Percentiles rank a stretch among this genome's conserved stretches.
These are phyloP conservation scores for Plasmodium gonderi DNA, from an alignment of 169 alveolate species.

Conservation along the genomic window DNA sequence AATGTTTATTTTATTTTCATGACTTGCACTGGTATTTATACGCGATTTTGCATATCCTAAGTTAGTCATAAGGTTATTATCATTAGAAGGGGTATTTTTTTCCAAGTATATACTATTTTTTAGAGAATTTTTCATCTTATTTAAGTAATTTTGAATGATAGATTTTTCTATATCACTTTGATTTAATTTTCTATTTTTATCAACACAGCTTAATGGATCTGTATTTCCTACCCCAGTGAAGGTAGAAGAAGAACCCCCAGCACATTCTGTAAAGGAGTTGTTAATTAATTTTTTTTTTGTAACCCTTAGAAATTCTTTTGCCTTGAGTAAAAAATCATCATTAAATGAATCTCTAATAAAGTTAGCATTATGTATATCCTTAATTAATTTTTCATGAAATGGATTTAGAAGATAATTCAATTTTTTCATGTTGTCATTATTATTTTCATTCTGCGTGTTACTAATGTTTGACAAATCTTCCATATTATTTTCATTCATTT, in stretches of 20 bases:
- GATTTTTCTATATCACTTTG: slow-evolving; percentile 59
- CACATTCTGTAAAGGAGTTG: slow-evolving; percentile 26
- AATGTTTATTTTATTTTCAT: slow-evolving; percentile 15
- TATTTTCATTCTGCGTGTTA: background rate
- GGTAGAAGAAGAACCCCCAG: too few relatives aligned
- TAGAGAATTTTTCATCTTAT: slow-evolving; percentile 40
- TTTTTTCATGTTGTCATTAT: slow-evolving; percentile 10
- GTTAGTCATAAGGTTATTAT: background rate
- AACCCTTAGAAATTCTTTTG: slow-evolving; percentile 63
- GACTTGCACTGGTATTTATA: background rate
- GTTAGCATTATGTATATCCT: slow-evolving; percentile 44
- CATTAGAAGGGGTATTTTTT: background rate
- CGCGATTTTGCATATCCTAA: slow-evolving; percentile 7
- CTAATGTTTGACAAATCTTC: background rate
- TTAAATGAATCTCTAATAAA: slow-evolving; percentile 63
- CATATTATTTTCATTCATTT: slow-evolving; percentile 4
- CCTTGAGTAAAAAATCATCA: slow-evolving; percentile 59
- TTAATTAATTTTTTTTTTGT: slow-evolving; percentile 57
- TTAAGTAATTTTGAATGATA: slow-evolving; percentile 33
- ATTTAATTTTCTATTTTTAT: slow-evolving; percentile 9
- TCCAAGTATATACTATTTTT: background rate
- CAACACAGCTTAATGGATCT: background rate
- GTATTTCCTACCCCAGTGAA: background rate
- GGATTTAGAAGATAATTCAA: slow-evolving; percentile 20
- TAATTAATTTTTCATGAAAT: slow-evolving; percentile 56